Evolutionary conservation across 2,329 filamentous ascomycete species (phyloP).

Genomic region (Paracamarosporium sp.): DNA sequence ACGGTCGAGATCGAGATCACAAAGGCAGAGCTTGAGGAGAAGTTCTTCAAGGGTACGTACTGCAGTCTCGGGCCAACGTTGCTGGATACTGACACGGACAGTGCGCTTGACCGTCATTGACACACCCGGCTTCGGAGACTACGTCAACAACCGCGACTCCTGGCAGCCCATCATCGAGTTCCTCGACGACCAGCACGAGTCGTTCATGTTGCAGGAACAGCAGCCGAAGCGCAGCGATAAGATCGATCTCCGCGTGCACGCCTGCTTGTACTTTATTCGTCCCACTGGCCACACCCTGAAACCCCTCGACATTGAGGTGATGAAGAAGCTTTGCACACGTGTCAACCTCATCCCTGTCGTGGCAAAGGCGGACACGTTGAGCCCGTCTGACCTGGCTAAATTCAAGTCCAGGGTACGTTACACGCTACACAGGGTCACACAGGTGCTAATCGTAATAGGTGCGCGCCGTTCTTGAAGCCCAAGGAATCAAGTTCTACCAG

Average conservation of each 20-base stretch:
- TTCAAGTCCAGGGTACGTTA: slow-evolving; percentile 90
- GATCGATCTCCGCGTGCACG: slow-evolving; percentile 98
- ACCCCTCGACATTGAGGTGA: slow-evolving; percentile 98
- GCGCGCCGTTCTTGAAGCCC: slow-evolving; percentile 91
- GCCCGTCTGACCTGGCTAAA: slow-evolving; percentile 85
- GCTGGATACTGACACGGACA: slow-evolving; percentile 51
- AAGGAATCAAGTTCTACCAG: slow-evolving; percentile 99
- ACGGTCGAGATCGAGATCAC: slow-evolving; percentile 99
- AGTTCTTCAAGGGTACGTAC: slow-evolving; percentile 95
- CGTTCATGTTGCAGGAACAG: slow-evolving; percentile 99
- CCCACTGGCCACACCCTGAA: slow-evolving; percentile 98
- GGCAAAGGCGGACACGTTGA: slow-evolving; percentile 97
- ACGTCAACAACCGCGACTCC: slow-evolving; percentile 99
- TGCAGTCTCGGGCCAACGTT: neutral
- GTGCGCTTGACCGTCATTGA: slow-evolving; percentile 99
- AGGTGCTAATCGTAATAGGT: slow-evolving; percentile 65
- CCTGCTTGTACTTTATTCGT: slow-evolving; percentile 98
- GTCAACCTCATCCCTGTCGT: slow-evolving; percentile 99
- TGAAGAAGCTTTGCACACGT: slow-evolving; percentile 98
- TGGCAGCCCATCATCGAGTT: slow-evolving; percentile 99
- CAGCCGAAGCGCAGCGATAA: slow-evolving; percentile 97
- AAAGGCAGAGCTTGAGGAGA: slow-evolving; percentile 99
- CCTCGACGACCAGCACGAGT: slow-evolving; percentile 99
- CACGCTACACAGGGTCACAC: neutral
- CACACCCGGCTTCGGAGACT: slow-evolving; percentile 98